Evolutionary conservation across 2,329 filamentous ascomycete genomes (phyloP).

Genomic region (Hypoxylon sp.): DNA sequence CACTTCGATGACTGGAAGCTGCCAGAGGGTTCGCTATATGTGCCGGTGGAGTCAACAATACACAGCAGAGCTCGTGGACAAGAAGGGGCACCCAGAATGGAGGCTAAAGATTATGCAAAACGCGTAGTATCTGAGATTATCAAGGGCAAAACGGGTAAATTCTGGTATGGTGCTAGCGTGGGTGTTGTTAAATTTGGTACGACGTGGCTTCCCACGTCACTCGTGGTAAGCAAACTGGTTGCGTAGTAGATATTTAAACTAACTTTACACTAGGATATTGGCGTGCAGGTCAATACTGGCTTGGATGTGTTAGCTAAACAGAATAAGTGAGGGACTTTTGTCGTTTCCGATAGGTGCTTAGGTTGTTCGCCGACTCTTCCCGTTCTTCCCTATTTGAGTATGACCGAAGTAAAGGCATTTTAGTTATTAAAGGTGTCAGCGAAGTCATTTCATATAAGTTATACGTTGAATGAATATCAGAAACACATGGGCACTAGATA

Average conservation of each 20-base stretch:
- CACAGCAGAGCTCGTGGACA: not conserved
- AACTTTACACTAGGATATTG: not conserved
- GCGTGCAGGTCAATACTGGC: not conserved
- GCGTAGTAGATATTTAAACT: not conserved
- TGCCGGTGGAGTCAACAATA: not conserved
- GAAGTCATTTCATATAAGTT: too few relatives aligned
- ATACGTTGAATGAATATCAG: too few relatives aligned
- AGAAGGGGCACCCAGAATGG: not conserved
- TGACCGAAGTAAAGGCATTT: too few relatives aligned
- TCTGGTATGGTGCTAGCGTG: not conserved
- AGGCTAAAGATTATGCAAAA: not conserved
- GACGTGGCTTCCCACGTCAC: too few relatives aligned
- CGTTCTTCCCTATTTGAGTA: too few relatives aligned
- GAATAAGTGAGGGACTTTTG: not conserved
- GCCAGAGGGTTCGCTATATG: not conserved
- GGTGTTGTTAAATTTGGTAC: not conserved
- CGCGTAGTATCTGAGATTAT: not conserved
- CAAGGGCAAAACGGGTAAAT: not conserved
- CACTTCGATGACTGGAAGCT: conserved; percentile 21
- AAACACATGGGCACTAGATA: too few relatives aligned
- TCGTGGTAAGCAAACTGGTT: not conserved
- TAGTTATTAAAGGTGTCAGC: too few relatives aligned
- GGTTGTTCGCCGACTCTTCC: too few relatives aligned
- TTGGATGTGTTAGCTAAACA: not conserved
- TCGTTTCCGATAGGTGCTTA: too few relatives aligned